Percentiles rank a stretch among this genome's conserved stretches.
These are phyloP conservation scores for Penicillium manginii DNA, from an alignment of 495 filamentous ascomycete species.

Conservation along the genomic window DNA sequence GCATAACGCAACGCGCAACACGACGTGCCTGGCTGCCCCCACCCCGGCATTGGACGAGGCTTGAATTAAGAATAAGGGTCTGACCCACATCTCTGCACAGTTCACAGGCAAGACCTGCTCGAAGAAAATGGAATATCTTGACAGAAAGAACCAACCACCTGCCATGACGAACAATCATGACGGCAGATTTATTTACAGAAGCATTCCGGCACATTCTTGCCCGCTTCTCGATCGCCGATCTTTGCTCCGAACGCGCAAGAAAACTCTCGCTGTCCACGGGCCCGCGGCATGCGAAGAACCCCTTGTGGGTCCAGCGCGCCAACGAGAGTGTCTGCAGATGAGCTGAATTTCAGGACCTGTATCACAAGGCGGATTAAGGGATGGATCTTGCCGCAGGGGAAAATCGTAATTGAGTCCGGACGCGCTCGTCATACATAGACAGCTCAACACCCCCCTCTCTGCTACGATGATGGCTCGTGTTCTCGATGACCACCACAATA, in stretches of 20 bases:
- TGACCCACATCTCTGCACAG: background rate
- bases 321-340: constrained; percentile 1
- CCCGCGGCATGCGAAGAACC: constrained; percentile 7
- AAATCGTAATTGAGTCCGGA: background rate
- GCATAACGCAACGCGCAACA: constrained; percentile 2
- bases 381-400: background rate
- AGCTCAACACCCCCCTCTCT: background rate
- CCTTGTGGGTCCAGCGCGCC: constrained; percentile 4
- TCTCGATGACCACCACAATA: background rate
- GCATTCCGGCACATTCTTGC: background rate
- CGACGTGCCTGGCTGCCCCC: background rate
- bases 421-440: constrained; percentile 1
- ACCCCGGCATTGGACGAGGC: background rate
- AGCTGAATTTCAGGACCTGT: constrained; percentile 1
- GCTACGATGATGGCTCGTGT: background rate
- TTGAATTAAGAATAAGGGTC: constrained; percentile 5
- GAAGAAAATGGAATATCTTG: background rate
- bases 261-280: background rate
- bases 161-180: background rate
- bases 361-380: constrained; percentile 6
- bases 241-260: constrained; percentile 1
- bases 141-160: background rate
- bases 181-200: constrained; percentile 5
- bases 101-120: background rate
- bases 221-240: constrained; percentile 3